Conservation (phyloP, 768 basidiomycete genomes). For the Phanerodontia chrysosporium region DNA sequence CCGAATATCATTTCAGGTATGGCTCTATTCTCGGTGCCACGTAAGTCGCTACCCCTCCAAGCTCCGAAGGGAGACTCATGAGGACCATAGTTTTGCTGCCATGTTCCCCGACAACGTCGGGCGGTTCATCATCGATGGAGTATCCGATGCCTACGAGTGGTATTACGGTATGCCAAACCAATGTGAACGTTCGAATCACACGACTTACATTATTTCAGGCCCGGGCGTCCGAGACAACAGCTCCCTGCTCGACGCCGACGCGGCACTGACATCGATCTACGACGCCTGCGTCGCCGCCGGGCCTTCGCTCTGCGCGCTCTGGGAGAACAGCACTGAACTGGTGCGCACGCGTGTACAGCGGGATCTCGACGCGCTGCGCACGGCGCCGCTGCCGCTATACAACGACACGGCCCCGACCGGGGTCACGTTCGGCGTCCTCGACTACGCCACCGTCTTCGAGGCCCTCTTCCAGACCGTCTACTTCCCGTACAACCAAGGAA, state of each 20-base stretch:
- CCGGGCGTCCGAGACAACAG: background rate
- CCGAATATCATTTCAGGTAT: constrained; percentile 10
- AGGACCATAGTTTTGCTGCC: constrained; percentile 22
- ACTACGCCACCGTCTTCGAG: constrained; percentile 1
- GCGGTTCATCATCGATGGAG: constrained; percentile 27
- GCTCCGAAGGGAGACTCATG: too few relatives aligned
- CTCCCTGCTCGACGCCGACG: constrained; percentile 2
- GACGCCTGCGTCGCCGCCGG: constrained; percentile 16
- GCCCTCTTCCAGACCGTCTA: constrained; percentile 3
- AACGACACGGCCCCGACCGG: background rate
- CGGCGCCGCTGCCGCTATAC: background rate
- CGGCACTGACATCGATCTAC: constrained; percentile 18
- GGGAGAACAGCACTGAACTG: constrained; percentile 14
- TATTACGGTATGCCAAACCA: constrained; percentile 12
- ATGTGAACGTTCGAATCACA: background rate
- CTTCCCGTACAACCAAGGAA: background rate
- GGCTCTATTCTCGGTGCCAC: constrained; percentile 18
- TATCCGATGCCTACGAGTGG: constrained; percentile 15
- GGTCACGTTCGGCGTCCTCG: constrained; percentile 4
- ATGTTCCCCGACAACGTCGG: constrained; percentile 31
- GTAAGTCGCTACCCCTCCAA: too few relatives aligned
- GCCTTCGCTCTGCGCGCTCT: constrained; percentile 19
- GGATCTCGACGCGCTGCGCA: background rate
- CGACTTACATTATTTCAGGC: too few relatives aligned
- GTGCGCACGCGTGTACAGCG: constrained; percentile 16